Base-by-base conservation (phyloP, 306 rosid species). In the Elaeagnus macrophylla region DNA sequence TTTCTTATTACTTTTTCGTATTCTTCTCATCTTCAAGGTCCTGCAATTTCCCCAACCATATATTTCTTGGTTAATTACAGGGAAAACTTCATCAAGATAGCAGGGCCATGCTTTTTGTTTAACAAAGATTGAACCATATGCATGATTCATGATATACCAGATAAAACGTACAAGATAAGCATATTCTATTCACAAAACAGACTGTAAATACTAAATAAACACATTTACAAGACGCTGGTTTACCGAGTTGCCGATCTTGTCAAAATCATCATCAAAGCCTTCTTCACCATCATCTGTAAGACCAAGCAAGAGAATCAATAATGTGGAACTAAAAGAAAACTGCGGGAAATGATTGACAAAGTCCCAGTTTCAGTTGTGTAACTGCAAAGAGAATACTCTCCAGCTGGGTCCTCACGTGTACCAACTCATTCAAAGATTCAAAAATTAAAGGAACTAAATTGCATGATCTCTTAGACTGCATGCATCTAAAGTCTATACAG, bases 201-300 rank as follows among this genome's bases (percentile, higher is more conserved):
- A 25, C 4, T 2, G 32, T 2, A 25, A 25, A 25, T 25, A 25
- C 4, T 25, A 25, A 25, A 25, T 5, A 5, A 2, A 25, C 32
- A 25, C 32, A 1, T 25, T 25, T 25, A 25, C 32, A 25, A 25
- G 32, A 25, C 32, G 0, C 32, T 25, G 32, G 32, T 5, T 74
- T 73, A 83, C 95, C 74, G 69, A 76, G 32, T 72, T 80, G 66
- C 72, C 70, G 63, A 76, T 58, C 57, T 74, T 70, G 79, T 81
- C 79, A 50, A 78, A 78, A 70, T 79, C 81, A 58, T 64, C 77
- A 56, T 77, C 84, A 48, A 72, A 53, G 70, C 7, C 79, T 8
- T 64, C 79, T 57, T 58, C 55, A 6, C 49, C 67, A 58, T 74
- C 65, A 67, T 64, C 89, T 81, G 75, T 66, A 76, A 70, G 61